Base-by-base conservation (phyloP, 2,329 filamentous ascomycete genomes). In the Colletotrichum chrysophilum region DNA sequence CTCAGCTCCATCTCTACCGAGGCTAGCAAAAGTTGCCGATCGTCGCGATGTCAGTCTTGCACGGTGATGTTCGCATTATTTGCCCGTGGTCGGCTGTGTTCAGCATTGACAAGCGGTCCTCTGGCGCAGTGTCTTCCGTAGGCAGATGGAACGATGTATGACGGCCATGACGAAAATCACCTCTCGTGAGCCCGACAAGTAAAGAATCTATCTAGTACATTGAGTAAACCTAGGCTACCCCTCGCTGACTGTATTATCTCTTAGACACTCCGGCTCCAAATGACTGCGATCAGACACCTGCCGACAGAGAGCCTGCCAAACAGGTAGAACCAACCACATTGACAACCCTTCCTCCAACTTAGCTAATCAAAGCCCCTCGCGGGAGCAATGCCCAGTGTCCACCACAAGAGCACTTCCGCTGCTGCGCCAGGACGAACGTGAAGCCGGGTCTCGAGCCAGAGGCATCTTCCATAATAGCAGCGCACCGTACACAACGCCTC, bases 391-490 rank as follows among this genome's bases (percentile, higher is more conserved):
- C 88, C 88, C 90, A 90, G 67, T 85, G 85, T 4, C 90, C 91
- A 9, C 88, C 88, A 77, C 91, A 92, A 7, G 86, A 86, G 76
- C 91, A 92, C 79, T 86, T 87, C 28, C 89, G 85, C 81, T 91
- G 89, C 80, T 91, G 90, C 14, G 84, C 84, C 60, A 92, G 80
- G 43, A 92, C 85, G 81, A 91, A 91, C 5, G 84, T 86, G 72
- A 89, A 87, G 2, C 89, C 90, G 0, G 90, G 87, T 75, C 86
- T 85, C 28, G 83, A 83, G 16, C 83, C 86, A 32, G 82, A 83
- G 0, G 90, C 84, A 77, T 94, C 92, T 79, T 93, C 92, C 87
- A 94, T 93, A n/a, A 93, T 87, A 65, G 90, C 87, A 60, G 91
- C 88, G 81, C 93, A 94, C 52, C 93, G 86, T 24, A 90, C 89